Conservation (phyloP, 1,139 yeast species). For the Nakaseomyces delphensis region DNA sequence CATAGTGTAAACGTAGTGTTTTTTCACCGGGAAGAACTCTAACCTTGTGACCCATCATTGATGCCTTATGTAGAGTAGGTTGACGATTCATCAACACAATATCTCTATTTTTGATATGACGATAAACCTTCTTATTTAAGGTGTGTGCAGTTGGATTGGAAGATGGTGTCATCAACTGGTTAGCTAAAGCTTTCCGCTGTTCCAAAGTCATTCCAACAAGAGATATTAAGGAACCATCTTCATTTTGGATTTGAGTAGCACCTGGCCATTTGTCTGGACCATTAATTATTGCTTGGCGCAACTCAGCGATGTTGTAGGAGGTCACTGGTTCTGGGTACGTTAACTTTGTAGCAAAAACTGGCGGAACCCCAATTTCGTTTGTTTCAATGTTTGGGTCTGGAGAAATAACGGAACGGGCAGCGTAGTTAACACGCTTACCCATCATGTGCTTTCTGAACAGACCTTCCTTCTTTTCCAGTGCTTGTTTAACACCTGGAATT, state of each 20-base stretch:
- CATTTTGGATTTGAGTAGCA: constrained; percentile 91
- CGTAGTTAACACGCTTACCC: constrained; percentile 99
- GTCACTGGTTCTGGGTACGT: constrained; percentile 99
- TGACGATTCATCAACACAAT: constrained; percentile 98
- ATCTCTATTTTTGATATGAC: constrained; percentile 92
- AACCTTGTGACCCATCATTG: constrained; percentile 99
- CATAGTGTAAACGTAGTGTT: constrained; percentile 92
- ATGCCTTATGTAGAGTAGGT: constrained; percentile 97
- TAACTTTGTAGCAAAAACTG: constrained; percentile 89
- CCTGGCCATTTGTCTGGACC: constrained; percentile 99
- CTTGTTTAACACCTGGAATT: constrained; percentile 94
- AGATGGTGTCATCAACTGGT: constrained; percentile 85
- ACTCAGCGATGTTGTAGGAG: constrained; percentile 78
- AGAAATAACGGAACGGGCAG: constrained; percentile 97
- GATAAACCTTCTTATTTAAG: constrained; percentile 81
- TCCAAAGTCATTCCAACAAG: constrained; percentile 84
- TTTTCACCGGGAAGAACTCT: constrained; percentile 96
- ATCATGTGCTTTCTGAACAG: constrained; percentile 97
- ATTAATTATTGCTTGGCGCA: constrained; percentile 90
- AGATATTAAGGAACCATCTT: constrained; percentile 83
- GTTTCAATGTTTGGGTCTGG: constrained; percentile 98
- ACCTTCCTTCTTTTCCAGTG: constrained; percentile 97
- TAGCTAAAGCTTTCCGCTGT: constrained; percentile 93
- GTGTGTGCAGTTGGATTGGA: constrained; percentile 41
- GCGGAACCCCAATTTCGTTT: constrained; percentile 97